These are phyloP conservation scores for Cyphellophora europaea DNA, from an alignment of 2,329 filamentous ascomycete species.

Conservation along the genomic window DNA sequence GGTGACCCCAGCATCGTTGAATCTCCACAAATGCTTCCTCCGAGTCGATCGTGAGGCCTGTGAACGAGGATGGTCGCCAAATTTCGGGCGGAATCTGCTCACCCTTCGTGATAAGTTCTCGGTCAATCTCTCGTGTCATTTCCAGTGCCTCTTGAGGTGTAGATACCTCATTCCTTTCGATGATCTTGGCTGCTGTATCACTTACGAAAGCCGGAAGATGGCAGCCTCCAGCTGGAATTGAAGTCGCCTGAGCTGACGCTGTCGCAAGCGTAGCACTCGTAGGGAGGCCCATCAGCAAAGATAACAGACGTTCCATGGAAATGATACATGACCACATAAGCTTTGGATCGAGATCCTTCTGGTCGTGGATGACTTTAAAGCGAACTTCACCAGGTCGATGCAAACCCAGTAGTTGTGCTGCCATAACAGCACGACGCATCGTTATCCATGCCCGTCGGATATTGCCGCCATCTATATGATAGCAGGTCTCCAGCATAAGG, in stretches of 20 bases:
- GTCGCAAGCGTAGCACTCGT: constrained; percentile 18
- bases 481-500: constrained; percentile 32
- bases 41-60: neutral
- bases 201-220: neutral
- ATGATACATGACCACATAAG: constrained; percentile 32
- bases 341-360: constrained; percentile 12
- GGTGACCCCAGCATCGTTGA: constrained; percentile 35
- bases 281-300: constrained; percentile 32
- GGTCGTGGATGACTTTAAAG: constrained; percentile 10
- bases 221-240: no score
- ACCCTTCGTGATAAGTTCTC: neutral
- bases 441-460: constrained; percentile 32
- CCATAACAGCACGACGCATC: constrained; percentile 27
- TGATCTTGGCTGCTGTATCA: neutral
- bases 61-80: constrained; percentile 33
- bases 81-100: constrained; percentile 34
- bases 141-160: constrained; percentile 31
- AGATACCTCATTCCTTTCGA: constrained; percentile 10
- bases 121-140: constrained; percentile 32
- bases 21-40: constrained; percentile 23
- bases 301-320: constrained; percentile 28
- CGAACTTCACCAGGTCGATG: constrained; percentile 19
- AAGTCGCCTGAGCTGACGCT: neutral
- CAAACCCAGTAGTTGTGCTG: constrained; percentile 35
- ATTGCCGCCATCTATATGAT: constrained; percentile 29